Evolutionary conservation across 2,329 filamentous ascomycete genomes (phyloP), one percentile per base, ranked within the genome.

Genomic region (Ophiostoma perfectum): DNA sequence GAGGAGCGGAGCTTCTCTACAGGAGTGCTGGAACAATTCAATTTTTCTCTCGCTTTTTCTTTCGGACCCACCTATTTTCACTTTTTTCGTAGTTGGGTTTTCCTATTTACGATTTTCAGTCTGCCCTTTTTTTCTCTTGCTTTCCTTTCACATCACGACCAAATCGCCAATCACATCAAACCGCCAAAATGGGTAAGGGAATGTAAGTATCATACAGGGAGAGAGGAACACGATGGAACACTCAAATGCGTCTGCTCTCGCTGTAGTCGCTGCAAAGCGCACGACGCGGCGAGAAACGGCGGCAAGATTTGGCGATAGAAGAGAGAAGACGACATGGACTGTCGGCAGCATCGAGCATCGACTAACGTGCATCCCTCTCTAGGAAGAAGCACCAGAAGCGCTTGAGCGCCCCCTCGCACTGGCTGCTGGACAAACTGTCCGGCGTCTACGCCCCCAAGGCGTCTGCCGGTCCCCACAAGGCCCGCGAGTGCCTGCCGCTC

Each of bases 341-440:
- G 44, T 9, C 18, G 36, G 64, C 60, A 14, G 36, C 7, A 55
- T 27, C 49, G n/a, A 55, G 65, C 45, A 64, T 64, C 41, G n/a
- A 52, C 67, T 67, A 64, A 68, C 58, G 39, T 3, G 27, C 27
- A 27, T 27, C 27, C 27, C n/a, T 14, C 3, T 16, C 9, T 79
- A 93, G 90, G 84, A 96, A 95, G 89, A 97, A 97, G 91, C 95
- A 99, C 86, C 94, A 98, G 85, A 98, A 99, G 93, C 93, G 95
- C 88, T 88, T 98, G 81, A 95, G 91, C 85, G 95, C 95, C 81
- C 95, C 95, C 81, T 96, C 91, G 82, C 95, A 98, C 90, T 99
- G 95, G 95, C 92, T 99, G 81, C 88, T 99, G 82, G 95, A 99
- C 92, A 99, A 99, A 85, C 88, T 99, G 81, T 97, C 93, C 83